Base-by-base conservation (phyloP, 305 asterid genomes). In the Fraxinus xanthoxyloides region DNA sequence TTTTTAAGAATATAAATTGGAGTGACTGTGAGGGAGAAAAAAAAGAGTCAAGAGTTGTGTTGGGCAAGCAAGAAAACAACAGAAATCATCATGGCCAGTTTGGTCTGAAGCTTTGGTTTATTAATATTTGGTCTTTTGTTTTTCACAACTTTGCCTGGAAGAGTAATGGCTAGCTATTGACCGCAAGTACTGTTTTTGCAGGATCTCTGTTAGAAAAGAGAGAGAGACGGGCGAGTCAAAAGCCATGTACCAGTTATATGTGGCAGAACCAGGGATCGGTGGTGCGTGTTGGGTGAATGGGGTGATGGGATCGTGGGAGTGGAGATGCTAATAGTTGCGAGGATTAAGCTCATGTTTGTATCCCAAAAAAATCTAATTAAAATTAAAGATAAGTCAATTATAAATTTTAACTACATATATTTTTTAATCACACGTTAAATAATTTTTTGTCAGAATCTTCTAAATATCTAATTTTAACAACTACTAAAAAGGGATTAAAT, bases 221-320 rank as follows among this genome's bases (percentile, higher is more conserved):
- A 19, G 77, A 19, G 77, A 86, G 67, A 90, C 59, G 83, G 90
- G 95, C 84, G 90, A 77, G 26, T 67, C 86, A 77, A 81, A 88
- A 90, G 93, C 91, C 88, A 91, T 84, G 92, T 65, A 85, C 72
- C 51, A 65, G 82, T 84, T 5, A 85, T 81, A 89, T 88, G 79
- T 80, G 83, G 85, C 59, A 85, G 48, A 63, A 51, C 35, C 4
- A 2, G 77, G 23, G 61, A 12, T 12, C 15, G 15, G 63, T 38
- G 1, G 46, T 38, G 13, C 46, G 46, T 8, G 3, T 8, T 9
- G 5, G 15, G 46, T n/a, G 74, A 34, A 80, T 24, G 72, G 83
- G 79, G 79, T 19, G 31, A 36, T 48, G 12, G 61, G 78, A 28
- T 54, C 35, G 28, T 40, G 34, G 77, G 72, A 15, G 82, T 72